These are phyloP conservation scores for Phyllosticta citrichinensis DNA, from an alignment of 2,329 filamentous ascomycete genomes.

Conservation along the genomic window DNA sequence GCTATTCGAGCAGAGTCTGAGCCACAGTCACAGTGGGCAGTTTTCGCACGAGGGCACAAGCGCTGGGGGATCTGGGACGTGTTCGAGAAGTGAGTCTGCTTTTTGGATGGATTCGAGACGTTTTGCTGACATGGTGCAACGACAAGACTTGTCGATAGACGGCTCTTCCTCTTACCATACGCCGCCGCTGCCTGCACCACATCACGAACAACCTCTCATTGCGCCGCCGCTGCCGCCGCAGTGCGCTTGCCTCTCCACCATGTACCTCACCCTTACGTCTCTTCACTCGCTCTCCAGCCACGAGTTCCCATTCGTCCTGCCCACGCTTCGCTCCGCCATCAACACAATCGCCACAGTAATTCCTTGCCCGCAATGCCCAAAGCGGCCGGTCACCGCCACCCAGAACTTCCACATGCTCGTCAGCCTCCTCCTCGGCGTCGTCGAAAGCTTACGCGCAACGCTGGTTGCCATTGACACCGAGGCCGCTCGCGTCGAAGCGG, in stretches of 20 bases:
- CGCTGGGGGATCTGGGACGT: not conserved
- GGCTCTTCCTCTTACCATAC: not conserved
- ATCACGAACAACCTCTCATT: not conserved
- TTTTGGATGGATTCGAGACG: not conserved
- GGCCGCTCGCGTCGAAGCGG: slow-evolving; percentile 21
- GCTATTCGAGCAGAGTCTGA: not conserved
- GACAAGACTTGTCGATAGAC: not conserved
- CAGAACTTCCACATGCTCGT: slow-evolving; percentile 36
- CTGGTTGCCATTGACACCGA: slow-evolving; percentile 32
- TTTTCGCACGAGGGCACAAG: not conserved
- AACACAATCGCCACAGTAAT: slow-evolving; percentile 29
- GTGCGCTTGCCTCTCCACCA: slow-evolving; percentile 37
- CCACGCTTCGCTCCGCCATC: slow-evolving; percentile 33
- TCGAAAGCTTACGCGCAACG: slow-evolving; percentile 32
- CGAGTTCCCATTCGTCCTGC: slow-evolving; percentile 33
- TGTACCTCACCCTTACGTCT: slow-evolving; percentile 34
- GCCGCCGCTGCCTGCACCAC: not conserved
- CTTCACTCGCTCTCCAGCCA: slow-evolving; percentile 15
- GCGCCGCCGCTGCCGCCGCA: slow-evolving; percentile 6
- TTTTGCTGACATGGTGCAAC: not conserved
- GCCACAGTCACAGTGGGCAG: not conserved
- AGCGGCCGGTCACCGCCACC: slow-evolving; percentile 30
- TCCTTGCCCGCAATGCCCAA: slow-evolving; percentile 33
- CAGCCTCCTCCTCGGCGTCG: slow-evolving; percentile 32
- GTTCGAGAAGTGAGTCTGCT: not conserved